Percentiles rank a stretch among this genome's conserved stretches.
Evolutionary conservation across 2,329 filamentous ascomycete genomes (phyloP).

Genomic region (Botrytis medusae): DNA sequence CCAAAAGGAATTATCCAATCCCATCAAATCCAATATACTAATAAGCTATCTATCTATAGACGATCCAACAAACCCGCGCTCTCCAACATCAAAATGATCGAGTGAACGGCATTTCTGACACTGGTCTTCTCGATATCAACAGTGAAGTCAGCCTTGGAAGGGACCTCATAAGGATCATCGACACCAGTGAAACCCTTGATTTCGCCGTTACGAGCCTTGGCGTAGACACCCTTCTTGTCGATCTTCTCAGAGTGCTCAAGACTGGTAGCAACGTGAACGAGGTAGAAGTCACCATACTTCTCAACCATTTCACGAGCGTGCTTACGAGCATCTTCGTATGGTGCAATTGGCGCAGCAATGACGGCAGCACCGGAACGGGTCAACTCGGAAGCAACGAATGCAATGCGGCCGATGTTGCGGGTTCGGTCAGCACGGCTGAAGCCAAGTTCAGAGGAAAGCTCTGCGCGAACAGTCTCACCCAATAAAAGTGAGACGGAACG

Average conservation of each 20-base stretch:
- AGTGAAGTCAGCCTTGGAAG: conserved; percentile 75
- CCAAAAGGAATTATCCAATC: background rate
- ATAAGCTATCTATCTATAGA: conserved; percentile 30
- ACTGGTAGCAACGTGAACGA: conserved; percentile 90
- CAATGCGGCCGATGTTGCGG: conserved; percentile 93
- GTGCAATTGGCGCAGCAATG: conserved; percentile 94
- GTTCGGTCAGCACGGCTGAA: conserved; percentile 92
- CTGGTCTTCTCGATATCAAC: conserved; percentile 85
- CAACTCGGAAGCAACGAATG: conserved; percentile 92
- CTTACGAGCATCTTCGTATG: conserved; percentile 76
- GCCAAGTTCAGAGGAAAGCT: conserved; percentile 91
- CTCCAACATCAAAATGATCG: conserved; percentile 93
- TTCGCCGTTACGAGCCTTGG: conserved; percentile 77
- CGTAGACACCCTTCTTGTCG: conserved; percentile 89
- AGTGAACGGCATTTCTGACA: conserved; percentile 90
- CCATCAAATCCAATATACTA: conserved; percentile 11
- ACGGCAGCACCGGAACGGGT: conserved; percentile 91
- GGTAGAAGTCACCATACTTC: conserved; percentile 88
- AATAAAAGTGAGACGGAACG: conserved; percentile 92
- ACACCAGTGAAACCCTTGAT: conserved; percentile 99
- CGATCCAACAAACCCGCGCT: conserved; percentile 82
- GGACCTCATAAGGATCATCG: conserved; percentile 92
- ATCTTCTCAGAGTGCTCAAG: conserved; percentile 94
- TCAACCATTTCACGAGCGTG: conserved; percentile 82
- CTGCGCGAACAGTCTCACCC: conserved; percentile 90